phyloP scores from a whole-genome alignment of 495 filamentous ascomycete genomes.

The Parmelia sp. region DNA sequence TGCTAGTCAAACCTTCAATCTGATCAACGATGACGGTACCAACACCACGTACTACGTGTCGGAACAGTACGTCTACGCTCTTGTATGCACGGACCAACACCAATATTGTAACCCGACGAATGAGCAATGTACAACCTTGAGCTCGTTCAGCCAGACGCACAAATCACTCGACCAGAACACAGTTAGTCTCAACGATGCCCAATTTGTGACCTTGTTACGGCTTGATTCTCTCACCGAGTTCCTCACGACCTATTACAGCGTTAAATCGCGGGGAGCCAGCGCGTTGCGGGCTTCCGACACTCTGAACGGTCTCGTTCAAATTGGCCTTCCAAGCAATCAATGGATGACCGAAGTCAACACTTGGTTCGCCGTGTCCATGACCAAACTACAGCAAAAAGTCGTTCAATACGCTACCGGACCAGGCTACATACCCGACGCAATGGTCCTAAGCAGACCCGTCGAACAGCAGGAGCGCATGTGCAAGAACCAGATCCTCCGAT shows the following conservation, averaged over 20 bases:
- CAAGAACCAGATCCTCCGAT: conserved; percentile 18
- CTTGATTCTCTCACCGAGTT: conserved; percentile 31
- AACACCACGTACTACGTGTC: conserved; percentile 20
- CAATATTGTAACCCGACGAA: conserved; percentile 30
- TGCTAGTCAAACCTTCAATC: conserved; percentile 13
- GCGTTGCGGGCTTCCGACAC: conserved; percentile 27
- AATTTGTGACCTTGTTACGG: conserved; percentile 40
- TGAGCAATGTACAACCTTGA: conserved; percentile 20
- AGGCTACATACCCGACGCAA: conserved; percentile 3
- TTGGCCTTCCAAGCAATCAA: conserved; percentile 30
- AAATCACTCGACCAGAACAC: conserved; percentile 34
- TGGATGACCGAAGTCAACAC: conserved; percentile 32
- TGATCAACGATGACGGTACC: not conserved
- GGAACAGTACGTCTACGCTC: conserved; percentile 16
- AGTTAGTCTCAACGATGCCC: conserved; percentile 42
- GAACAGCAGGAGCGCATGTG: conserved; percentile 18
- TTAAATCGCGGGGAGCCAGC: conserved; percentile 30
- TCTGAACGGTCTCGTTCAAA: conserved; percentile 19
- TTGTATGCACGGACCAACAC: conserved; percentile 31
- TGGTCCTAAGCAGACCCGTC: not conserved
- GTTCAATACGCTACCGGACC: conserved; percentile 29
- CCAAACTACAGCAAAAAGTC: conserved; percentile 26
- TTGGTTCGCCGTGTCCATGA: conserved; percentile 29
- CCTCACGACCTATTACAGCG: conserved; percentile 32
- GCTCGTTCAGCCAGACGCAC: not conserved